Conservation (phyloP, 2,329 filamentous ascomycete genomes). For the Basipetospora sp. region DNA sequence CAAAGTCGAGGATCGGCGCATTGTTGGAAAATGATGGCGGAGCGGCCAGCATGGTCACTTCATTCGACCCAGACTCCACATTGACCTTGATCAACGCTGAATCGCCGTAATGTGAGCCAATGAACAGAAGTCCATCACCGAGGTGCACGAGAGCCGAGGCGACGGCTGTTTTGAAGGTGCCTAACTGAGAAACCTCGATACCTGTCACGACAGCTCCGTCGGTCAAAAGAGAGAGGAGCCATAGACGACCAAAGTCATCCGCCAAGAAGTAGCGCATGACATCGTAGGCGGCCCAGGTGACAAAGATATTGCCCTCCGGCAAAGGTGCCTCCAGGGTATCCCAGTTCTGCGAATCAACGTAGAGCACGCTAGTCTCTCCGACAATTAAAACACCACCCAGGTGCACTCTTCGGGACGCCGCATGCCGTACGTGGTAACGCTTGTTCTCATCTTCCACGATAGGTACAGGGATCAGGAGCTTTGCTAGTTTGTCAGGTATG, state of each 20-base stretch:
- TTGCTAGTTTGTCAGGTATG: conserved; percentile 40
- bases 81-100: conserved; percentile 62
- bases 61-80: conserved; percentile 14
- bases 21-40: conserved; percentile 53
- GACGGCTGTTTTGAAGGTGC: conserved; percentile 45
- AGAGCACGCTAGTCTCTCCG: conserved; percentile 68
- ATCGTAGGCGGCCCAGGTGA: conserved; percentile 81
- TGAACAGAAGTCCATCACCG: conserved; percentile 56
- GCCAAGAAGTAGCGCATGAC: conserved; percentile 71
- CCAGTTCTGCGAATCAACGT: conserved; percentile 66
- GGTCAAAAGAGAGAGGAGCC: conserved; percentile 66
- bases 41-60: conserved; percentile 56
- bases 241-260: conserved; percentile 78
- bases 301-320: conserved; percentile 66
- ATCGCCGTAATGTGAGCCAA: conserved; percentile 86
- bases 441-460: conserved; percentile 40
- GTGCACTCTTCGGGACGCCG: conserved; percentile 31
- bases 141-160: conserved; percentile 70
- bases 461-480: conserved; percentile 48
- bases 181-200: conserved; percentile 55
- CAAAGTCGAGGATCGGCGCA: conserved; percentile 82
- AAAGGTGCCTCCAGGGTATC: conserved; percentile 50
- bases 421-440: conserved; percentile 44
- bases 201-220: conserved; percentile 51
- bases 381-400: conserved; percentile 59